Evolutionary conservation across 495 filamentous ascomycete genomes (phyloP).

Genomic region (Saxophila tyrrhenica): DNA sequence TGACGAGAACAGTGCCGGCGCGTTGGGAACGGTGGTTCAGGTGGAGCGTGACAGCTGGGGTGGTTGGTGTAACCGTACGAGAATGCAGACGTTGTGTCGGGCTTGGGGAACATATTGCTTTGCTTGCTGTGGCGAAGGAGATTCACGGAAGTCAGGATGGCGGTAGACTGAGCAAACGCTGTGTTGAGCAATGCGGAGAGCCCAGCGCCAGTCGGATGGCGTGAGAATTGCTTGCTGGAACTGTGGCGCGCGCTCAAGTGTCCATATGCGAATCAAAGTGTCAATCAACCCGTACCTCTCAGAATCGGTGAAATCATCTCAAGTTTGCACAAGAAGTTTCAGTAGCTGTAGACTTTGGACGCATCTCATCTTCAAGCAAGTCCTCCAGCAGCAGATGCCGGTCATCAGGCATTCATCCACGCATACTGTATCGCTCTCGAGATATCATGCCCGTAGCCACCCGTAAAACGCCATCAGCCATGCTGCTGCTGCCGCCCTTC

Average conservation of each 20-base stretch:
- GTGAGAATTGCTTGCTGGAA: no score
- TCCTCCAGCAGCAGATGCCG: neutral
- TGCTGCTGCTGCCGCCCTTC: neutral
- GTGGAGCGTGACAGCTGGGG: neutral
- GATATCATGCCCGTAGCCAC: neutral
- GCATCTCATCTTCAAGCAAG: conserved; percentile 2
- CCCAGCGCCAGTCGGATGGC: no score
- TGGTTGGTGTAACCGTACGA: neutral
- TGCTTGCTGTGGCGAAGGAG: no score
- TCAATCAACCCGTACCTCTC: no score
- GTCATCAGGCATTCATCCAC: neutral
- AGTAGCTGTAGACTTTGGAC: neutral
- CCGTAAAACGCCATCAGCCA: neutral
- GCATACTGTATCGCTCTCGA: conserved; percentile 1
- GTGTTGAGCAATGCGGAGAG: no score
- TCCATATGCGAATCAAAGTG: no score
- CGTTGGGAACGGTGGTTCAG: neutral
- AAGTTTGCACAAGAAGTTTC: neutral
- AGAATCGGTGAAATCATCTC: neutral
- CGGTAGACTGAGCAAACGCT: no score
- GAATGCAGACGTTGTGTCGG: neutral
- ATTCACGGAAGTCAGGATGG: no score
- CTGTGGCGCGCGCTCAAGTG: no score
- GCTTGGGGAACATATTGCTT: no score
- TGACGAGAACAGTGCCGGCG: neutral